Percentiles rank a stretch among this genome's conserved stretches.
Conservation (phyloP, 768 basidiomycete species). For the Lepiota venenata region DNA sequence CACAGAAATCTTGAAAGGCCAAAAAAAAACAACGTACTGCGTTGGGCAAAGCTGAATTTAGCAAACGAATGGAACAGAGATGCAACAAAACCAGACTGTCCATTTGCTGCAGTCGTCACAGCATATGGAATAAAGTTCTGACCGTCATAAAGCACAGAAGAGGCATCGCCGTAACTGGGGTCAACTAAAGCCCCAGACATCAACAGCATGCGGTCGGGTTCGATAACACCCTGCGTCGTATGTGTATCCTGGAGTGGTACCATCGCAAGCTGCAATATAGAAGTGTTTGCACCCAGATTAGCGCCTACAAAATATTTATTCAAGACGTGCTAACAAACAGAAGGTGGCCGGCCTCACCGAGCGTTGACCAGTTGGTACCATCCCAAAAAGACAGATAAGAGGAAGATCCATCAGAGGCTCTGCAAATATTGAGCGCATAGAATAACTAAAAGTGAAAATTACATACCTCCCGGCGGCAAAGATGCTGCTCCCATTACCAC, state of each 20-base stretch:
- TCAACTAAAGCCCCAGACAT: constrained; percentile 77
- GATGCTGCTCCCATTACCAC: constrained; percentile 75
- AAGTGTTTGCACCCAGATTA: constrained; percentile 50
- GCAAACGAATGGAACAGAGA: constrained; percentile 82
- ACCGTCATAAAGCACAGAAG: constrained; percentile 88
- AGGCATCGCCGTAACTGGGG: constrained; percentile 71
- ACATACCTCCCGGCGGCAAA: constrained; percentile 87
- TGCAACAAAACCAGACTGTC: constrained; percentile 66
- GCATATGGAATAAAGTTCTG: constrained; percentile 80
- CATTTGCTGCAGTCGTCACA: constrained; percentile 59
- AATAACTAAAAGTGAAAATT: not conserved
- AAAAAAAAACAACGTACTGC: constrained; percentile 50
- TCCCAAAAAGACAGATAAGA: constrained; percentile 87
- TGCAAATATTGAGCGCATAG: constrained; percentile 18
- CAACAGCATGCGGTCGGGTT: constrained; percentile 86
- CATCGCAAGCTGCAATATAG: constrained; percentile 82
- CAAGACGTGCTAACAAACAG: constrained; percentile 2
- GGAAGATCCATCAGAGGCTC: constrained; percentile 53
- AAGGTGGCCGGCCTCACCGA: constrained; percentile 41
- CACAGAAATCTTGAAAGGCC: constrained; percentile 5
- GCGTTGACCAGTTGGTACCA: constrained; percentile 67
- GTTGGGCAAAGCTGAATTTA: constrained; percentile 70
- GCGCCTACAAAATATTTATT: constrained; percentile 42
- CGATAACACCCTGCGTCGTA: constrained; percentile 61
- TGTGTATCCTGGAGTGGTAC: constrained; percentile 87